Evolutionary conservation across 805 yeast genomes (phyloP).

Genomic region (Myxozyma neglecta): DNA sequence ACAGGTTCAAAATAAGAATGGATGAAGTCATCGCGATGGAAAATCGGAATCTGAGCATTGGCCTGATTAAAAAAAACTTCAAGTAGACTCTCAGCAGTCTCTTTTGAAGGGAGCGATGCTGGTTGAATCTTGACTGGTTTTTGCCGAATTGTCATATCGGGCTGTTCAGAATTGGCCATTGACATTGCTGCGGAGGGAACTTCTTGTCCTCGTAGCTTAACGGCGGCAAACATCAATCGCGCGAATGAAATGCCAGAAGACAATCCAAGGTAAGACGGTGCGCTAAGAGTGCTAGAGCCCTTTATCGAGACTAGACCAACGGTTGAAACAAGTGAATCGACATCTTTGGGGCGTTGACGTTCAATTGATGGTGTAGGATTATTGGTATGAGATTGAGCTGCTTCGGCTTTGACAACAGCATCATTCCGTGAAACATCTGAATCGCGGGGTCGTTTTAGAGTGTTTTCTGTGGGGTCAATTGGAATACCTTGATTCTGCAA

Average conservation of each 20-base stretch:
- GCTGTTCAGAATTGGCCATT: conserved; percentile 29
- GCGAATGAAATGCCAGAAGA: conserved; percentile 68
- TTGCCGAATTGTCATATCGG: conserved; percentile 33
- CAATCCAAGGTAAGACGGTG: conserved; percentile 38
- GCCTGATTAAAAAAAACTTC: conserved; percentile 72
- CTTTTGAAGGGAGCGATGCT: conserved; percentile 66
- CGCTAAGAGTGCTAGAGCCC: conserved; percentile 31
- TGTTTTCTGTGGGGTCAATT: conserved; percentile 33
- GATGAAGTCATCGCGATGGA: conserved; percentile 79
- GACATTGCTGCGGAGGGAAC: conserved; percentile 32
- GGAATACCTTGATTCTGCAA: conserved; percentile 47
- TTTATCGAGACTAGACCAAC: conserved; percentile 37
- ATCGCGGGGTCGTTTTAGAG: background rate
- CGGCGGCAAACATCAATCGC: conserved; percentile 72
- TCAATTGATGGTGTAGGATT: background rate
- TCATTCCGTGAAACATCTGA: background rate
- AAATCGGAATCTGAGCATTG: conserved; percentile 78
- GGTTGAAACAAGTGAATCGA: conserved; percentile 34
- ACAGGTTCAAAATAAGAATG: conserved; percentile 69
- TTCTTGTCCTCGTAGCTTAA: conserved; percentile 47
- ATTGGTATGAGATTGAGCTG: background rate
- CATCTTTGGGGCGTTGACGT: conserved; percentile 21
- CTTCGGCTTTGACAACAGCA: background rate
- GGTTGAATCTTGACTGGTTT: conserved; percentile 38
- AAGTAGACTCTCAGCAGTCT: conserved; percentile 64